These are phyloP conservation scores for Zasmidium angulare DNA, from an alignment of 2,329 filamentous ascomycete species.

Conservation along the genomic window DNA sequence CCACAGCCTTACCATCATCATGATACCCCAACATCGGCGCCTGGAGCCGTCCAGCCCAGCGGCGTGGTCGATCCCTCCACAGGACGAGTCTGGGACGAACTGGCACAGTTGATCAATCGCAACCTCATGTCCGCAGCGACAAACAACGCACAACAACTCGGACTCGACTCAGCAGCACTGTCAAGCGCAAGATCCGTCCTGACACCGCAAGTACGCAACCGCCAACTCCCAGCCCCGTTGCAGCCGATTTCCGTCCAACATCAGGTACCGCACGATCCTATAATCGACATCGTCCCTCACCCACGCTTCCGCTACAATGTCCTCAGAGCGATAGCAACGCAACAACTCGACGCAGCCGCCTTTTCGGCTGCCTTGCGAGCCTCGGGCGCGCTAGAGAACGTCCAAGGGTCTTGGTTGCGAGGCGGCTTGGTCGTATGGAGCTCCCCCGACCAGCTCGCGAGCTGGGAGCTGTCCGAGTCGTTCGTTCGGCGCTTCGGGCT, in stretches of 20 bases:
- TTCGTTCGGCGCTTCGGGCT: constrained; percentile 43
- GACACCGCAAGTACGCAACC: constrained; percentile 17
- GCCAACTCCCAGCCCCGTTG: constrained; percentile 22
- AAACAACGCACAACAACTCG: constrained; percentile 27
- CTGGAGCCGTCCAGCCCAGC: neutral
- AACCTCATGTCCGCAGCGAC: constrained; percentile 29
- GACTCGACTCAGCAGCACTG: constrained; percentile 21
- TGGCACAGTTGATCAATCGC: constrained; percentile 32
- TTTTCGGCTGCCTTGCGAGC: constrained; percentile 24
- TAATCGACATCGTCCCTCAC: constrained; percentile 32
- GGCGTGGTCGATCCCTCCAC: constrained; percentile 12
- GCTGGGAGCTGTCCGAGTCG: constrained; percentile 45
- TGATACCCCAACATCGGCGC: neutral
- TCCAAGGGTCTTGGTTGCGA: constrained; percentile 26
- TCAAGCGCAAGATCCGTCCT: constrained; percentile 16
- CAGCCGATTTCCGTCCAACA: constrained; percentile 29
- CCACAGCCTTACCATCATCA: constrained; percentile 2
- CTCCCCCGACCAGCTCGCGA: constrained; percentile 40
- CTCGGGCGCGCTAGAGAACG: constrained; percentile 28
- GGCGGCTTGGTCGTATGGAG: constrained; percentile 40
- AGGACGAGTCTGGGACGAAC: constrained; percentile 28
- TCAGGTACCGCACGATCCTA: constrained; percentile 30
- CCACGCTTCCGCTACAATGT: constrained; percentile 31
- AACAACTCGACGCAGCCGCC: constrained; percentile 25
- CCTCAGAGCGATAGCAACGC: constrained; percentile 25